Base-by-base conservation (phyloP, 1,139 yeast genomes). In the Candida sp. region DNA sequence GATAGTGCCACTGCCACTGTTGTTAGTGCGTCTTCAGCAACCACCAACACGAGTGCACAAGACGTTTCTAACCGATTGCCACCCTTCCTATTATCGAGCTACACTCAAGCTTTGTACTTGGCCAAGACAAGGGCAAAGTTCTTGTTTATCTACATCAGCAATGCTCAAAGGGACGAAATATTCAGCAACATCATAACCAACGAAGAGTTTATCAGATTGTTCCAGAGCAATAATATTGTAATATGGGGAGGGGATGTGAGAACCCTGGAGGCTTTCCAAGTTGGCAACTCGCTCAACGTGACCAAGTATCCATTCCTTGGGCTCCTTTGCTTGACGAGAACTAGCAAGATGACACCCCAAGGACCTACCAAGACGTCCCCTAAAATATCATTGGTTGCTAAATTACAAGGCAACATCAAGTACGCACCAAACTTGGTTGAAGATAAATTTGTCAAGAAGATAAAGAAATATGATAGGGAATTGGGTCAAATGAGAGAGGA, bases 211-310 rank as follows among this genome's bases (percentile, higher is more conserved):
- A 70, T 82, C 6, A 70, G 72, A 7, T 70, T 87, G 46, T 69
- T 90, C 45, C 52, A 56, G 12, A 72, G 71, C 33, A 81, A 82
- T 49, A 73, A 80, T 44, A 67, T 86, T 3, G 62, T 91, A 3
- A 72, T 91, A 4, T 94, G 98, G 98, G 96, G 96, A 35, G 97
- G 98, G 7, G 89, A 90, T 63, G 83, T 89, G 31, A 80, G 84
- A 12, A 84, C 86, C 54, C 84, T 92, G 11, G 98, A 94, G 67
- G 90, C 96, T 1, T 87, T 84, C 62, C 96, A 91, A 61, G 85
- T 91, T 12, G 90, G 97, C 0, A 86, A 88, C 63, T 83, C 88
- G 45, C 78, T 93, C 54, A 82, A 83, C 54, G 89, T 88, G 41
- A 82, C 93, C 23, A 81, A 83, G 56, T 87, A 88, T 62, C 99